Evolutionary conservation across 2,329 filamentous ascomycete species (phyloP).

Genomic region (Cladosporium phlei): DNA sequence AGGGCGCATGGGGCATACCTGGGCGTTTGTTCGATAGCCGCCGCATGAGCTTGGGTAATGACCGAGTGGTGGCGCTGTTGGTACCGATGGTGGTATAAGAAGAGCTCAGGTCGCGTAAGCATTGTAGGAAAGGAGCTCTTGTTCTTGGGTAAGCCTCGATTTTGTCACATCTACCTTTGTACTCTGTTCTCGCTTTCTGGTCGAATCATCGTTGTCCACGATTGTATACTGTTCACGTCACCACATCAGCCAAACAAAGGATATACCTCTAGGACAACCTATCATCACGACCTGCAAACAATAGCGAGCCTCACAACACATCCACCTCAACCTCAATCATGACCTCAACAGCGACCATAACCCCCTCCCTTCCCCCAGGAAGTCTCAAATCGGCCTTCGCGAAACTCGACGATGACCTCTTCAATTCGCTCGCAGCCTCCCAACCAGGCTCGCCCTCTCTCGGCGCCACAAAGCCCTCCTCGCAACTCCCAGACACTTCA

Average conservation of each 20-base stretch:
- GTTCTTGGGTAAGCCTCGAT: not conserved
- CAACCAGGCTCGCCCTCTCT: slow-evolving; percentile 8
- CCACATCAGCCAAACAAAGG: not conserved
- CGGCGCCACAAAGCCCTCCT: not conserved
- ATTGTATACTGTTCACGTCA: not conserved
- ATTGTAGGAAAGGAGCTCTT: not conserved
- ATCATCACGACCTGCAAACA: not conserved
- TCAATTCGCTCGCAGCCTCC: slow-evolving; percentile 2
- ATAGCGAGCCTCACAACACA: not conserved
- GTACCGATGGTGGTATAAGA: slow-evolving; percentile 1
- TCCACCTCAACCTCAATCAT: not conserved
- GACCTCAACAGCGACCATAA: slow-evolving; percentile 8
- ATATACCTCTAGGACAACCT: not conserved
- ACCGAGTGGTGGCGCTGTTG: slow-evolving; percentile 2
- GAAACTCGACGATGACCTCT: slow-evolving; percentile 11
- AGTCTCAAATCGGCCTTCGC: slow-evolving; percentile 7
- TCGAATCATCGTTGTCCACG: not conserved
- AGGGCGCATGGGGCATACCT: not conserved
- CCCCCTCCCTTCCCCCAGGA: slow-evolving; percentile 4
- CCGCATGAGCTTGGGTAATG: not conserved
- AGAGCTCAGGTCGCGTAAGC: slow-evolving; percentile 1
- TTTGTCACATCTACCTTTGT: too few relatives aligned
- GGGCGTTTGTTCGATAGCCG: not conserved
- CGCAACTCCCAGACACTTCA: not conserved
- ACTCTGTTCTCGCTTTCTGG: not conserved